phyloP scores from a whole-genome alignment of 495 filamentous ascomycete species.

The Aspergillus wentii region DNA sequence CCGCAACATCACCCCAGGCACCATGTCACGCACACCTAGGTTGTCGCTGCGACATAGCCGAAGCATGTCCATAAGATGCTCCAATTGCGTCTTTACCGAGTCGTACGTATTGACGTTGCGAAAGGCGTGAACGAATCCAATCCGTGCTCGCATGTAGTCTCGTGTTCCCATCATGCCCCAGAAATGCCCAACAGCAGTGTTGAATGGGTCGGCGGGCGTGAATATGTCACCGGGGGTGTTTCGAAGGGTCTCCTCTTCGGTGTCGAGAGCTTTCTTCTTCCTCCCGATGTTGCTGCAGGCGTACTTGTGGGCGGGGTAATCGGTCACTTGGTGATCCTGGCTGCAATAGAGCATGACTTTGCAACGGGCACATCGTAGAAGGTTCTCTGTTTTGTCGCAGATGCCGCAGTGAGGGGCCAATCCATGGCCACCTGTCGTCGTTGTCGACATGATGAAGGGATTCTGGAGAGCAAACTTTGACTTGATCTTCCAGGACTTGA shows the following conservation, averaged over 20 bases:
- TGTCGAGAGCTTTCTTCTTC: constrained; percentile 16
- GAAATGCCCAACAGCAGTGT: constrained; percentile 29
- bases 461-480: too few species aligned
- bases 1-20: constrained; percentile 41
- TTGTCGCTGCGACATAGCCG: constrained; percentile 39
- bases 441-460: too few species aligned
- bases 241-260: constrained; percentile 31
- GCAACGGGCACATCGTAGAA: constrained; percentile 36
- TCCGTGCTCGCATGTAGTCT: constrained; percentile 38
- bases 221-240: constrained; percentile 18
- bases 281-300: constrained; percentile 34
- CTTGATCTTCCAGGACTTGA: too few species aligned
- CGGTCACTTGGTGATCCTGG: constrained; percentile 32
- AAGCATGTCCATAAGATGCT: constrained; percentile 32
- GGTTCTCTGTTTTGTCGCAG: constrained; percentile 17
- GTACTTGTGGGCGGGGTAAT: constrained; percentile 35
- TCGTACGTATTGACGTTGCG: constrained; percentile 24
- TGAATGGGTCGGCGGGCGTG: constrained; percentile 29
- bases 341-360: constrained; percentile 42
- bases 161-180: constrained; percentile 33
- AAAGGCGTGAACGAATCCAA: constrained; percentile 21
- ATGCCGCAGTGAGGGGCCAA: neutral
- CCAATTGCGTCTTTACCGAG: constrained; percentile 29
- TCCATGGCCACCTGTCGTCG: too few species aligned
- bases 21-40: constrained; percentile 31